These are phyloP conservation scores for Candida quercuum DNA, from an alignment of 805 yeast genomes.

Conservation along the genomic window DNA sequence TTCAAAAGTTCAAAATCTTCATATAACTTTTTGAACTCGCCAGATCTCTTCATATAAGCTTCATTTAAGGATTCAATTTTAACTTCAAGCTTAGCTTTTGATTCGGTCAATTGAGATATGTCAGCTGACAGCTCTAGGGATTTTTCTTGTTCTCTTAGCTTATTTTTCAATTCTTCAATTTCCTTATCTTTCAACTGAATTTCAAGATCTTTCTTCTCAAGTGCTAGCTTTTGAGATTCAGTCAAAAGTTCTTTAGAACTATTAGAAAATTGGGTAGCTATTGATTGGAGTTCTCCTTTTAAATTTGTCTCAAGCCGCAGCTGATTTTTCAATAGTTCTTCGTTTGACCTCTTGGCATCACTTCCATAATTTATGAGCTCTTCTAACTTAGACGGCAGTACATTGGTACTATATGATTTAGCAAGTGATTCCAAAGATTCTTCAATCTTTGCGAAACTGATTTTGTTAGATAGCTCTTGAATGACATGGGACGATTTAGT, in stretches of 20 bases:
- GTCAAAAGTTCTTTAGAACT: not conserved
- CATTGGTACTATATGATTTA: too few relatives aligned
- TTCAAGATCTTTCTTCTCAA: constrained; percentile 9
- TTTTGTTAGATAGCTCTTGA: too few relatives aligned
- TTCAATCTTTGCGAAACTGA: too few relatives aligned
- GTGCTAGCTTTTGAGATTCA: not conserved
- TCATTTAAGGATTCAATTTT: constrained; percentile 20
- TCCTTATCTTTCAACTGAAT: constrained; percentile 13
- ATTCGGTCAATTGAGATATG: constrained; percentile 11
- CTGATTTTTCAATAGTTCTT: too few relatives aligned
- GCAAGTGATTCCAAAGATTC: too few relatives aligned
- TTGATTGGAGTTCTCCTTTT: too few relatives aligned
- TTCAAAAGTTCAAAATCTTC: constrained; percentile 23
- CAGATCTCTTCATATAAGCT: constrained; percentile 19
- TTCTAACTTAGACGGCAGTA: too few relatives aligned
- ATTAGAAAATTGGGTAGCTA: not conserved
- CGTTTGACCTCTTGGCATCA: too few relatives aligned
- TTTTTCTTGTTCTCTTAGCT: constrained; percentile 6
- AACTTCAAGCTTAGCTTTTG: constrained; percentile 16
- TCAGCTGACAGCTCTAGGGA: constrained; percentile 2
- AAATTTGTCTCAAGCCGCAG: too few relatives aligned
- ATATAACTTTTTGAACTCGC: constrained; percentile 24
- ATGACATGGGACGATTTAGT: too few relatives aligned
- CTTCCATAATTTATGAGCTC: too few relatives aligned
- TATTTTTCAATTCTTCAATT: constrained; percentile 11